Conservation (phyloP, 176 grass and related monocot genomes). For the Phragmites australis region DNA sequence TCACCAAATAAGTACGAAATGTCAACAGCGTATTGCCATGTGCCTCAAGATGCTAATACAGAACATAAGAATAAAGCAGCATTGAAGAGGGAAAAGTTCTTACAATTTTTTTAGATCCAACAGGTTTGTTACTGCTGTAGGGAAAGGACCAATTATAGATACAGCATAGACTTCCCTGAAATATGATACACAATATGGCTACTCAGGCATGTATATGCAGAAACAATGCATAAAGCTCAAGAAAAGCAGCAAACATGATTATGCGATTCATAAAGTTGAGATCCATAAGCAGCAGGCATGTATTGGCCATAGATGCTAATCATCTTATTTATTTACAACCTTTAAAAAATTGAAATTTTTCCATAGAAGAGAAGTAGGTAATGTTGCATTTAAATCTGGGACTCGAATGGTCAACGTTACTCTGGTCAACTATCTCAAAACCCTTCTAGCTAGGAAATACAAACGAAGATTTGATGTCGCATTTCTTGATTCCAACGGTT, state of each 20-base stretch:
- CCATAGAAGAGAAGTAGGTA: not conserved
- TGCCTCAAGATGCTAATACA: constrained; percentile 1
- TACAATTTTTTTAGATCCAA: constrained; percentile 93
- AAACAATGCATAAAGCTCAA: constrained; percentile 17
- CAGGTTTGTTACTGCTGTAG: constrained; percentile 94
- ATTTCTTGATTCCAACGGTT: not conserved
- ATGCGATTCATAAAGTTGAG: not conserved
- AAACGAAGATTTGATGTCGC: not conserved
- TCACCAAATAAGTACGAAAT: constrained; percentile 1
- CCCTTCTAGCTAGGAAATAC: not conserved
- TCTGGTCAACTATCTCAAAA: not conserved
- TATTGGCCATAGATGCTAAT: constrained; percentile 1
- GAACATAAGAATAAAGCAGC: not conserved
- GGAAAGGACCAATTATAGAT: constrained; percentile 95
- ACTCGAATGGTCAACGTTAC: not conserved
- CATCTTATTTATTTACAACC: not conserved
- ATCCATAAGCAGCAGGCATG: not conserved
- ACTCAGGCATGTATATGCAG: not conserved
- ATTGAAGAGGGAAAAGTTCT: constrained; percentile 41
- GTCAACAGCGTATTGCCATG: not conserved
- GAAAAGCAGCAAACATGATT: constrained; percentile 21
- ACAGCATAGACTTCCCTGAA: constrained; percentile 99
- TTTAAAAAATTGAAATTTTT: not conserved
- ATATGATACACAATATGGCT: constrained; percentile 25
- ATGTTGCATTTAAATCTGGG: not conserved